Base-by-base conservation (phyloP, 371 early-diverging fungal genomes). In the Mortierella sp. region DNA sequence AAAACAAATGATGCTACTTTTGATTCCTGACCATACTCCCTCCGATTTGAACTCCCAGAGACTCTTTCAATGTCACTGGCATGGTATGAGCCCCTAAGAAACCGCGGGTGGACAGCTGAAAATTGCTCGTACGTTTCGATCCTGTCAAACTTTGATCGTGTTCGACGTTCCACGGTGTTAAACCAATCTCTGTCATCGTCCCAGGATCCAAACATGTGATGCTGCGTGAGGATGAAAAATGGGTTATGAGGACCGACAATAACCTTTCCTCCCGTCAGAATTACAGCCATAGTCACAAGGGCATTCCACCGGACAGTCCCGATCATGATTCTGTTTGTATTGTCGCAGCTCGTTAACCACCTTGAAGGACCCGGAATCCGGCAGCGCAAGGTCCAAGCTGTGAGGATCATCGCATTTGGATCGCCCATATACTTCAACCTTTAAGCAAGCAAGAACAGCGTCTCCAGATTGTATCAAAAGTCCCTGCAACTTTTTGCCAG, bases 371-470 rank as follows among this genome's bases (percentile, higher is more conserved):
- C 60, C 45, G 46, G 5, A 16, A 23, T 46, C 57, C 19, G 57
- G 57, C 4, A 3, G 4, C 2, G 14, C 57, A 3, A 57, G 26
- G 14, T 26, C 16, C 18, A 62, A 21, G 37, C 21, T 3, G 21
- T 62, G 62, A 11, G 60, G 50, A 46, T 61, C 61, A 14, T 61
- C 61, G 29, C 51, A 26, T 18, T 14, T 11, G 4, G 6, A 29
- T 26, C 50, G 47, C 4, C 64, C 64, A 19, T 64, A 64, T 21
- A 64, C 64, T 50, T 64, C 64, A 44, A 30, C 62, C 26, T 64
- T 64, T n/a, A 64, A 19, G 11, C 16, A 15, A 44, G 44, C 43
- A 46, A 57, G 57, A 1, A 57, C 65, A 6, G 45, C 28, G 11
- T 64, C 64, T 1, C 56, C 56, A 18, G 64, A 64, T 19, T 63